Percentiles rank a stretch among this genome's conserved stretches.
phyloP scores from a whole-genome alignment of 169 alveolate species.

The Theileria annulata region DNA sequence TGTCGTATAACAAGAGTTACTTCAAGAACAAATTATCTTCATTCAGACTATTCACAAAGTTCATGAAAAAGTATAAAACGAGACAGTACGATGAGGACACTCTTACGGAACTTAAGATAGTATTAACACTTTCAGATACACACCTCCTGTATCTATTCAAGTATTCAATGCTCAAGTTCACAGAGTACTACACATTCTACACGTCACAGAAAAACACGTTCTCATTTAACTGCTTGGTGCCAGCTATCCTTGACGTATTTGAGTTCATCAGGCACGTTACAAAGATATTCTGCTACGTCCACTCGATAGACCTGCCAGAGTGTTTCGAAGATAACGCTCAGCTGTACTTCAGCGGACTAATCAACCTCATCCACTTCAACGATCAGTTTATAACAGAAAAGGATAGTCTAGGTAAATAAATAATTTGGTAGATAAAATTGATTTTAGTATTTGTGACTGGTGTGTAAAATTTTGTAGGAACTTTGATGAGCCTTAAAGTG shows the following conservation, averaged over 20 bases:
- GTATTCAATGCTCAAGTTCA: conserved; percentile 27
- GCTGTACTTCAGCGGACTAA: conserved; percentile 54
- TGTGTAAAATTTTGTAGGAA: background rate
- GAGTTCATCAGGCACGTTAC: conserved; percentile 47
- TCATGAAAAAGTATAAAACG: conserved; percentile 64
- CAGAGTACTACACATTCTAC: conserved; percentile 23
- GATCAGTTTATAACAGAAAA: conserved; percentile 27
- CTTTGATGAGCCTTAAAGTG: conserved; percentile 31
- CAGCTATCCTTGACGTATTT: conserved; percentile 45
- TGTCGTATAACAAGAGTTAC: conserved; percentile 27
- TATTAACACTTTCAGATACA: conserved; percentile 42
- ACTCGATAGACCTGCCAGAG: conserved; percentile 64
- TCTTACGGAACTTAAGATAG: conserved; percentile 53
- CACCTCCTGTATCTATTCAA: conserved; percentile 54
- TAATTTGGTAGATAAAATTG: background rate
- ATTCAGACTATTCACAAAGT: conserved; percentile 30
- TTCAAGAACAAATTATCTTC: conserved; percentile 30
- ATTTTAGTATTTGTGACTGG: background rate
- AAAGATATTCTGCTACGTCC: conserved; percentile 51
- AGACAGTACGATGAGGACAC: conserved; percentile 44
- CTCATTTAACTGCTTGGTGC: background rate
- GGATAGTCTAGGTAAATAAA: conserved; percentile 33
- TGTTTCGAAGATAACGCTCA: conserved; percentile 57
- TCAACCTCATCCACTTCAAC: conserved; percentile 39
- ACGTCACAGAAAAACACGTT: background rate